A percentile compares a stretch with the other conserved stretches of the same genome.
phyloP scores from a whole-genome alignment of 495 filamentous ascomycete species.

The Mytilinidion resinicola region DNA sequence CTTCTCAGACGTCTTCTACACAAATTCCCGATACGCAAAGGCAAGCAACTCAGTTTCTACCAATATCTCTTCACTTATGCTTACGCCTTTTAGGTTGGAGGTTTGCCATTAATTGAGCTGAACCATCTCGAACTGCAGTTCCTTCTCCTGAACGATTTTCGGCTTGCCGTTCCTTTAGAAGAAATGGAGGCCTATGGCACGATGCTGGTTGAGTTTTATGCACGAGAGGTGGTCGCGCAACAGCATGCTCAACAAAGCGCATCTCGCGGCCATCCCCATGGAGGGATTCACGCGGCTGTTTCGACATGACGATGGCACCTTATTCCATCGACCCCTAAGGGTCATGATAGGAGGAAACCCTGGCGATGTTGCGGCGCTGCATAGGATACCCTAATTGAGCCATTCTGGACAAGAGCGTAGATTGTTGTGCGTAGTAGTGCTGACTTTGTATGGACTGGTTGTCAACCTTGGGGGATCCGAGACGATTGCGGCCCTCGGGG shows the following conservation, averaged over 20 bases:
- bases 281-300: neutral
- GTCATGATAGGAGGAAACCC: too few relatives aligned
- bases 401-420: too few relatives aligned
- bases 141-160: conserved; percentile 92
- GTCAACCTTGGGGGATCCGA: too few relatives aligned
- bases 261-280: neutral
- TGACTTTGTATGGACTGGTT: too few relatives aligned
- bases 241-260: conserved; percentile 29
- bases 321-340: neutral
- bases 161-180: conserved; percentile 86
- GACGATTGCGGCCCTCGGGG: too few relatives aligned
- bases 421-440: too few relatives aligned
- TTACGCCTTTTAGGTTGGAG: conserved; percentile 65
- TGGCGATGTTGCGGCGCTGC: too few relatives aligned
- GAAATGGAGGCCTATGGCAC: conserved; percentile 97
- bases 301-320: neutral
- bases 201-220: conserved; percentile 98
- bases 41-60: conserved; percentile 44
- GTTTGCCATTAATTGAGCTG: conserved; percentile 88
- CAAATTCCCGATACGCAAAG: conserved; percentile 98
- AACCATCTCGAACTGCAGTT: conserved; percentile 98
- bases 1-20: conserved; percentile 99
- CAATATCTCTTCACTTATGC: conserved; percentile 2
- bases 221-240: conserved; percentile 77
- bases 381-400: too few relatives aligned